Evolutionary conservation across 148 eudicot genomes (phyloP), one percentile per base, ranked within the genome.

Genomic region (Amaranthus cruentus): DNA sequence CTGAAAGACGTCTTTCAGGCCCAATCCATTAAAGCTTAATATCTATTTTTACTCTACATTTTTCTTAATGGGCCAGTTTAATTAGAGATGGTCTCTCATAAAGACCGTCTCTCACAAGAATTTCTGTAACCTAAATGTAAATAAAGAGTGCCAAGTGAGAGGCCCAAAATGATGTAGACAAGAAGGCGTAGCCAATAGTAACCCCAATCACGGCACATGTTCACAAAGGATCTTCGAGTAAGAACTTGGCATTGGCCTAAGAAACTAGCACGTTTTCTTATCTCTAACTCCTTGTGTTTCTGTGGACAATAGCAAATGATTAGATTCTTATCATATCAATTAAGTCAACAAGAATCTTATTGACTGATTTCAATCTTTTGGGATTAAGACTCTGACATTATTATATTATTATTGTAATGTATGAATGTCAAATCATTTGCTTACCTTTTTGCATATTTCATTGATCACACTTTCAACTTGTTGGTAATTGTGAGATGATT

Each of bases 171-270:
- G 12, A 86, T 12, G 66, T 87, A 90, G 48, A 87, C 60, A 55
- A 65, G 86, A 4, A 88, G 70, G 18, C 92, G 88, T 51, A 84
- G 18, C 90, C 87, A 87, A 54, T 90, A 90, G 66, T 90, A 88
- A 18, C 95, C 91, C 55, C 83, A 49, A 75, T 88, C 91, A 2
- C 95, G 84, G 66, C 54, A 55, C 92, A 90, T 90, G 77, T 90
- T 90, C 57, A 82, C 48, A 9, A 59, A 88, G 6, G 96, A 88
- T 74, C 89, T 84, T 79, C 66, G 66, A 6, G 88, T 90, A 9
- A 90, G 85, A 59, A 88, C 87, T 18, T 66, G 15, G 53, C 87
- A 85, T 77, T 90, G 96, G 1, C 80, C 78, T 10, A 75, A 2
- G 75, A 81, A 83, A 12, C 78, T 77, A n/a, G 90, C 79, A 59